Evolutionary conservation across 352 stramenopile genomes (phyloP).

Genomic region (Pythium phragmitis): DNA sequence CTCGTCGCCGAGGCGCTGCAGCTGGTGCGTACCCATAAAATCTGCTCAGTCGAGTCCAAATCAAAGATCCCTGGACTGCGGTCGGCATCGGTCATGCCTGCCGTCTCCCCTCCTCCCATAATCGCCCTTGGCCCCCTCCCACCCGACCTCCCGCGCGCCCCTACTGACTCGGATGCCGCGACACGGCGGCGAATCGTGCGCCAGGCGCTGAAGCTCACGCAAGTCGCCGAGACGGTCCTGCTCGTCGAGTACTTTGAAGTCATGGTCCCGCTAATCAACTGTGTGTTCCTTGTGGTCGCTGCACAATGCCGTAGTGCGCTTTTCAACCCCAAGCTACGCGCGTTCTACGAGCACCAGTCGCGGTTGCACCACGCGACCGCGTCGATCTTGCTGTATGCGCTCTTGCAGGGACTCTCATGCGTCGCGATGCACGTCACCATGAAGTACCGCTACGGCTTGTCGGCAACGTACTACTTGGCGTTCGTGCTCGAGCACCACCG

Average conservation of each 20-base stretch:
- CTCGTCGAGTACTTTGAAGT: conserved; percentile 34
- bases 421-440: conserved; percentile 6
- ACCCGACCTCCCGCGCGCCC: background rate
- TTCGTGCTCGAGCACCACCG: conserved; percentile 20
- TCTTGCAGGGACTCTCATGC: background rate
- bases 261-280: conserved; percentile 22
- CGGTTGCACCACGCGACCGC: background rate
- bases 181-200: background rate
- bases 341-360: conserved; percentile 8
- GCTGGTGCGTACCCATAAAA: background rate
- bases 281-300: conserved; percentile 14
- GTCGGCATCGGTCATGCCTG: background rate
- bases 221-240: conserved; percentile 26
- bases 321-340: conserved; percentile 20
- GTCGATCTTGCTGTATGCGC: conserved; percentile 8
- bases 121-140: background rate
- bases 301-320: conserved; percentile 2
- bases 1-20: conserved; percentile 4
- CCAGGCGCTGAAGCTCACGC: conserved; percentile 13
- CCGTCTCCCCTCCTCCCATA: background rate
- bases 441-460: conserved; percentile 16
- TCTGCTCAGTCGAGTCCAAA: background rate
- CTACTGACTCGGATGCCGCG: background rate
- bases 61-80: background rate
- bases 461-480: conserved; percentile 2